phyloP scores from a whole-genome alignment of 148 eudicot species.

The Euryodendron excelsum region DNA sequence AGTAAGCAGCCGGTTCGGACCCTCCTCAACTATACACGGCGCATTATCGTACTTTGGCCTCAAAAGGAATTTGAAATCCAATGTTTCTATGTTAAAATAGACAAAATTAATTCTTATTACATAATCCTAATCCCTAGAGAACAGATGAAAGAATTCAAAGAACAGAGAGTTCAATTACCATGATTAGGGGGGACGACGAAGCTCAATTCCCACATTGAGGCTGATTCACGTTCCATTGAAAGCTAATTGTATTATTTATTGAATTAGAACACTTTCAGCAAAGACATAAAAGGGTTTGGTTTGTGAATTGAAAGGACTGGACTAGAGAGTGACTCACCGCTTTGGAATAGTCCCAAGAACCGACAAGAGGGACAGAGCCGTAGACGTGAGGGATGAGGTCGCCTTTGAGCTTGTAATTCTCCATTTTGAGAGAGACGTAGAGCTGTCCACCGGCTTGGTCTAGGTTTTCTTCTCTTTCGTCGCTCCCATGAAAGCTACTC shows the following conservation, averaged over 20 bases:
- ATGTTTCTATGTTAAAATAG: conserved; percentile 46
- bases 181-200: conserved; percentile 94
- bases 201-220: conserved; percentile 88
- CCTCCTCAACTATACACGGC: conserved; percentile 84
- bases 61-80: conserved; percentile 95
- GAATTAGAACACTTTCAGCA: not conserved
- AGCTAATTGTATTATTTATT: conserved; percentile 33
- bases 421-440: conserved; percentile 83
- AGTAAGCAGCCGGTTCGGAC: conserved; percentile 64
- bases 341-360: conserved; percentile 82
- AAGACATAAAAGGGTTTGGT: not conserved
- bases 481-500: conserved; percentile 49
- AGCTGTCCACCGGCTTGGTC: conserved; percentile 68
- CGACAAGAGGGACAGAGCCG: conserved; percentile 87
- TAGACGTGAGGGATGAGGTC: conserved; percentile 75
- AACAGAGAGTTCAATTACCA: conserved; percentile 37
- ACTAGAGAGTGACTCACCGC: conserved; percentile 39
- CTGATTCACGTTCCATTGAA: conserved; percentile 79
- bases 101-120: not conserved
- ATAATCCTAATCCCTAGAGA: too few species aligned
- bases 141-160: too few species aligned
- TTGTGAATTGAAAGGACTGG: not conserved
- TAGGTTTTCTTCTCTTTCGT: conserved; percentile 38
- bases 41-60: conserved; percentile 55
- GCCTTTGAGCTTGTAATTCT: conserved; percentile 53